Evolutionary conservation across 1,139 yeast genomes (phyloP), one percentile per base, ranked within the genome.

Genomic region (Pichia sp.): DNA sequence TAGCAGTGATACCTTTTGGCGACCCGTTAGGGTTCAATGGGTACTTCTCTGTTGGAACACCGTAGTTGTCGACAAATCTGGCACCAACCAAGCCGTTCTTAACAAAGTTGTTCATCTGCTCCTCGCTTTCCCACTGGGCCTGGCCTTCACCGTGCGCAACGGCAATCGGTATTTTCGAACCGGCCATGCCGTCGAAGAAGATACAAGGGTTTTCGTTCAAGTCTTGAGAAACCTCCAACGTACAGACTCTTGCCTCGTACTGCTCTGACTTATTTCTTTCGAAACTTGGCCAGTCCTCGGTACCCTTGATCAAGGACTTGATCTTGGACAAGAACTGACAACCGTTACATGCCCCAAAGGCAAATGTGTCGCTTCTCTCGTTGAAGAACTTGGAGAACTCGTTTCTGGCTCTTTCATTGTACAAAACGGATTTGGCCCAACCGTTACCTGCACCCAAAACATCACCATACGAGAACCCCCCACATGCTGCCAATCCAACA

Each of bases 91-190:
- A 75, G 1, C 79, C 79, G 57, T 78, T 76, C 49, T 74, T 70
- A 54, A 78, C 75, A 64, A 84, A 79, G 36, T 67, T 66, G n/a
- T 74, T 64, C 59, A 78, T 73, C 59, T 75, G 70, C 53, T 76
- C 75, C 32, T 74, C 77, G 16, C 71, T 62, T 55, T 72, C 74
- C 70, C 92, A 95, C 49, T 77, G 73, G 19, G 97, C 98, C 64
- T 90, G 83, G 65, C 99, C 99, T 75, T 95, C 99, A 64, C 99
- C 99, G 68, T 95, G 99, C 5, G 99, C 99, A 62, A 93, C 99
- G 31, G 95, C 97, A 72, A 93, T 90, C 54, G 99, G 99, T 66
- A 95, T 73, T 65, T 84, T 82, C 13, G 98, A 89, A 8, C 97
- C 96, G 68, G 84, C 81, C 99, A 95, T 92, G 54, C 87, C 92